These are phyloP conservation scores for Hanseniaspora lachancei DNA, from an alignment of 805 yeast genomes.

Conservation along the genomic window DNA sequence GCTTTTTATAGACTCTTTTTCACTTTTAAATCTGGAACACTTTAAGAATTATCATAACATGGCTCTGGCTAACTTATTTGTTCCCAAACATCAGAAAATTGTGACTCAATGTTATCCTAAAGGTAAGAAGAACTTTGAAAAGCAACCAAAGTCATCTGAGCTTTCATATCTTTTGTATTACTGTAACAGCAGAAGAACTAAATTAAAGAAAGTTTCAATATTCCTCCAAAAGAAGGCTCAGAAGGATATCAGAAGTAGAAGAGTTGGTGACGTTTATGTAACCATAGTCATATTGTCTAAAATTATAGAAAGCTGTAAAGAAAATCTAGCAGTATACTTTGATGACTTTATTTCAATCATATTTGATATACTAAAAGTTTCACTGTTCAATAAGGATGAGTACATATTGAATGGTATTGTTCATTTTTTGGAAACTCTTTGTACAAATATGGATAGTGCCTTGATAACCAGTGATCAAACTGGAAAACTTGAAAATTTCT, in stretches of 20 bases:
- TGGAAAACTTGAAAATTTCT: constrained; percentile 20
- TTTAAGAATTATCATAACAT: neutral
- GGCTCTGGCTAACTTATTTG: constrained; percentile 28
- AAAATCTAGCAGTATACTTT: constrained; percentile 75
- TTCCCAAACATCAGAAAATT: constrained; percentile 79
- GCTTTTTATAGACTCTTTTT: too few relatives aligned
- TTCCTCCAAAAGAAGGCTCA: constrained; percentile 51
- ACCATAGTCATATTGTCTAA: constrained; percentile 58
- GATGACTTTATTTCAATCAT: constrained; percentile 51
- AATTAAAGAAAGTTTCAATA: constrained; percentile 71
- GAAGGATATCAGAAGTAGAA: constrained; percentile 45
- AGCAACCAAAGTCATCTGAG: constrained; percentile 86
- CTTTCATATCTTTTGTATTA: constrained; percentile 76
- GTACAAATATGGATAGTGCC: constrained; percentile 43
- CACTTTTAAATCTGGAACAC: too few relatives aligned
- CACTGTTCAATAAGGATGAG: constrained; percentile 40
- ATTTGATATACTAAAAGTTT: constrained; percentile 32
- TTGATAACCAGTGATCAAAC: constrained; percentile 30
- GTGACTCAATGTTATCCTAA: constrained; percentile 88
- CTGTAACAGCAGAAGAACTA: constrained; percentile 78
- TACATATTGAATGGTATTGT: constrained; percentile 43
- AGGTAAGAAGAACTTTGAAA: constrained; percentile 62
- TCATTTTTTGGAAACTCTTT: constrained; percentile 36
- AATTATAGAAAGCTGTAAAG: constrained; percentile 62
- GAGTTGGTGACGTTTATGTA: constrained; percentile 72